Conservation (phyloP, 176 grass and related monocot genomes). For the Areca catechu region DNA sequence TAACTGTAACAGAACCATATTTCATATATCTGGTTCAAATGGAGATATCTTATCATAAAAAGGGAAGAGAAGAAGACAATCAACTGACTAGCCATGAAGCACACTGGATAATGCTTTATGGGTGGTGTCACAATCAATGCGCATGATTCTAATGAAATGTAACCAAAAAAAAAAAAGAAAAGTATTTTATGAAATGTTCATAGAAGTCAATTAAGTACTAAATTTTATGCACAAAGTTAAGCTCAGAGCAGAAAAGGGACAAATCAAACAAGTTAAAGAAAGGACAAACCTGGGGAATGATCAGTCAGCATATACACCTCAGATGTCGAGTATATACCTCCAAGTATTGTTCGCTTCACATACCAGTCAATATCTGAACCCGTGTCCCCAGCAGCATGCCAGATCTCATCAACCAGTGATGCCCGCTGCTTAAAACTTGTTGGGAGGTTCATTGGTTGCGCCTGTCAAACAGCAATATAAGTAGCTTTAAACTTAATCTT, state of each 20-base stretch:
- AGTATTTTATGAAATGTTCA: background rate
- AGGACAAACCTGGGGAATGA: constrained; percentile 64
- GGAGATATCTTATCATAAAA: no score
- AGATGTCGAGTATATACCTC: constrained; percentile 91
- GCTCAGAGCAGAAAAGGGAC: background rate
- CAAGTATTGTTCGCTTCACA: constrained; percentile 81
- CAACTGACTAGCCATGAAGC: no score
- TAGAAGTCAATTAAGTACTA: background rate
- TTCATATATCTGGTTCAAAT: no score
- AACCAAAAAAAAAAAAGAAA: background rate
- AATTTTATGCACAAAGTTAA: background rate
- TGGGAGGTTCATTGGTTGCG: constrained; percentile 71
- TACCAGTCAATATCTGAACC: constrained; percentile 96
- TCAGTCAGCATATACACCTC: constrained; percentile 97
- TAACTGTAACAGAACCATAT: no score
- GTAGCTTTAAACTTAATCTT: no score
- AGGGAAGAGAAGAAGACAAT: no score
- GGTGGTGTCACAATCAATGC: no score
- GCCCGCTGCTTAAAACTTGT: constrained; percentile 95
- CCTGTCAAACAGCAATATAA: constrained; percentile 30
- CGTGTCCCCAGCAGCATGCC: constrained; percentile 79
- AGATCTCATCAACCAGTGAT: constrained; percentile 83
- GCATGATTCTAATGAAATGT: no score
- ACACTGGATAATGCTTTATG: no score
- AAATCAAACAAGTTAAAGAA: background rate